Base-by-base conservation (phyloP, 2,329 filamentous ascomycete genomes). In the Parastagonospora avenae region DNA sequence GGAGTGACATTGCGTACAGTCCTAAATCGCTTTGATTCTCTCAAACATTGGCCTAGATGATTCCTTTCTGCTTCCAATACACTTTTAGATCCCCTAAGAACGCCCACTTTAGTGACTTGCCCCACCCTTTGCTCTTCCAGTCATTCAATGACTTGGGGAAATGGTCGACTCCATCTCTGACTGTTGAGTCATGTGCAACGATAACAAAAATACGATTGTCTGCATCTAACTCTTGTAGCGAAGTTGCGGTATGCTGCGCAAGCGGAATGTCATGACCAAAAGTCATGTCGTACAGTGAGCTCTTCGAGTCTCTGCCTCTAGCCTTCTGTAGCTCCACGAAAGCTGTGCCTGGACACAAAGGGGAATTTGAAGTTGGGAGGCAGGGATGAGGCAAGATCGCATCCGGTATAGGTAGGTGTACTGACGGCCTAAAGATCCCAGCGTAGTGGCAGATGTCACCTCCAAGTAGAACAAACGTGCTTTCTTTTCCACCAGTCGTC, bases 391-490 rank as follows among this genome's bases (percentile, higher is more conserved):
- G 61, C 9, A 42, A 42, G n/a, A 66, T 62, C 8, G 42, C 39
- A 3, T 49, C 48, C 4, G 66, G 66, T 9, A 68, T 41, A 2
- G 60, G 62, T 2, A 61, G 30, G 16, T 63, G 50, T 44, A 55
- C 37, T 0, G 65, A 62, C 8, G 68, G 68, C 24, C 68, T 52
- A 38, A 68, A 63, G 8, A 59, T 54, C 2, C 66, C 68, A 19
- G 55, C 57, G 32, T 66, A 60, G 31, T 70, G 63, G 27, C 60
- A 67, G 8, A 62, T 53, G 29, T 71, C 67, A 9, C 56, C 67
- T 9, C 65, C 66, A 38, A 71, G 50, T 11, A 71, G 43, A 1
- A 71, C 52, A 40, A 70, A 71, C 1, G 64, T 52, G 16, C 54
- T 45, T 33, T 33, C 54, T 2, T 55, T 47, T 8, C 37, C 38